Evolutionary conservation across 2,329 filamentous ascomycete species (phyloP).

Genomic region (Metarhizium album): DNA sequence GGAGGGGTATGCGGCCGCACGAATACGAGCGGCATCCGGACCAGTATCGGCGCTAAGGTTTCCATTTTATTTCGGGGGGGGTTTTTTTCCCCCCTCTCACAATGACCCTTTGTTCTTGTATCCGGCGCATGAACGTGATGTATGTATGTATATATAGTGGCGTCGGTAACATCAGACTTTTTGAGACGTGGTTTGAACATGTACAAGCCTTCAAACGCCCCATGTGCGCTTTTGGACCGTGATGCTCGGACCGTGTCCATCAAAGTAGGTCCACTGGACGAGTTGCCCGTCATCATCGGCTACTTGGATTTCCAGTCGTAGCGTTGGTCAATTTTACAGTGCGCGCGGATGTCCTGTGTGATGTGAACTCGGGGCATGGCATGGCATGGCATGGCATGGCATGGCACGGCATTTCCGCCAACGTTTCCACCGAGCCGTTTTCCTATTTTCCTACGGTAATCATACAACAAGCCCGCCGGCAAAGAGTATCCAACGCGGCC

Average conservation of each 20-base stretch:
- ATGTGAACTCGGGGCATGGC: no score
- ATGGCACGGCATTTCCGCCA: no score
- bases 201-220: not conserved
- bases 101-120: not conserved
- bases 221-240: not conserved
- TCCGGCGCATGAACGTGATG: not conserved
- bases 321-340: no score
- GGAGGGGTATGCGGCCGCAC: constrained; percentile 32
- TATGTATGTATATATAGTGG: not conserved
- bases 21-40: constrained; percentile 35
- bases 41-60: constrained; percentile 30
- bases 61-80: not conserved
- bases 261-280: no score
- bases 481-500: not conserved
- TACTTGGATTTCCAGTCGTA: no score
- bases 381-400: no score
- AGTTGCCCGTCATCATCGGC: no score
- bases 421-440: no score
- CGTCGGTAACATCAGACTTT: not conserved
- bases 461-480: no score
- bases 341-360: no score
- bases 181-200: not conserved
- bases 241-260: no score
- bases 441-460: no score
- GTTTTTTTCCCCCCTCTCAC: not conserved